phyloP scores from a whole-genome alignment of 2,329 filamentous ascomycete species.

The Colletotrichum tropicale region DNA sequence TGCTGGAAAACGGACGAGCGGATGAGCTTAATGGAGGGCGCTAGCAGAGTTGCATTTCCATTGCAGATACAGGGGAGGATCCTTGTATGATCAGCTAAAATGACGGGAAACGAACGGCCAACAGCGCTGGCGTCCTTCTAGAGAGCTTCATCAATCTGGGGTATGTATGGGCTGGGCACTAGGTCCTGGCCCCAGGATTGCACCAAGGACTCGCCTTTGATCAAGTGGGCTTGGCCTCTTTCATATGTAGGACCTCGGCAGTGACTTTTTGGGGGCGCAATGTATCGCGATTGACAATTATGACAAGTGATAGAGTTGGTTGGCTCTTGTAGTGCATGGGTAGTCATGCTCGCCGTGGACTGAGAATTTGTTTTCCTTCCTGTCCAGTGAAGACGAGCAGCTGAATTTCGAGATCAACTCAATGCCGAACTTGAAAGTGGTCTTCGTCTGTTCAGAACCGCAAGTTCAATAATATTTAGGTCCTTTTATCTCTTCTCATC shows the following conservation, averaged over 20 bases:
- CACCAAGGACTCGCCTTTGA: not conserved
- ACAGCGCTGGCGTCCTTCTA: not conserved
- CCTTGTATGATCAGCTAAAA: not conserved
- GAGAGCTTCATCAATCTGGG: not conserved
- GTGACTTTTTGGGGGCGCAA: not conserved
- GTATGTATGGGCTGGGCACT: not conserved
- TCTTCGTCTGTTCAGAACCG: not conserved
- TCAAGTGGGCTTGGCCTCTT: not conserved
- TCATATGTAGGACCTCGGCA: not conserved
- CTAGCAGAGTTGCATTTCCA: not conserved
- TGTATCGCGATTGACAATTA: not conserved
- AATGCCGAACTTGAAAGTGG: not conserved
- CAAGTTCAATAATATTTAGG: not conserved
- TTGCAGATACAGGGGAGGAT: not conserved
- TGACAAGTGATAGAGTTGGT: not conserved
- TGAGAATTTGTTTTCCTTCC: not conserved
- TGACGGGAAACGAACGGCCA: not conserved
- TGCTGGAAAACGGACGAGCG: not conserved
- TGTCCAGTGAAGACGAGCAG: not conserved
- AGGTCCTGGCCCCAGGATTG: not conserved
- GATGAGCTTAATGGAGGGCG: not conserved
- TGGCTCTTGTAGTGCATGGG: not conserved
- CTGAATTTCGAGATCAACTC: not conserved
- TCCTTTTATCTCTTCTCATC: not conserved
- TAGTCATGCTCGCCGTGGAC: not conserved